phyloP scores from a whole-genome alignment of 805 yeast species.

The Saccharomycopsis sp. region DNA sequence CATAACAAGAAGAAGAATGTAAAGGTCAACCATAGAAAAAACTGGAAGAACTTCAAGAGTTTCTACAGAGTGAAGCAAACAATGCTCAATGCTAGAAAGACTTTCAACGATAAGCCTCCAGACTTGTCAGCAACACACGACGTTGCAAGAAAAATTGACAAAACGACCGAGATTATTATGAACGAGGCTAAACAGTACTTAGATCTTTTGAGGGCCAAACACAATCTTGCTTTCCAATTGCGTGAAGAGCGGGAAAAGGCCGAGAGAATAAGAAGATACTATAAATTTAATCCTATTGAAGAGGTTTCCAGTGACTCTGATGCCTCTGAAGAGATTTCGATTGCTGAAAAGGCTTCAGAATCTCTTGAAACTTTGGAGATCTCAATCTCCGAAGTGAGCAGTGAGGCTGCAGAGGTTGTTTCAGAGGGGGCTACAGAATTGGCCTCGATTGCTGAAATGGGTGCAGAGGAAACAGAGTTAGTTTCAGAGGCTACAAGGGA shows the following conservation, averaged over 20 bases:
- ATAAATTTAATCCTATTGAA: conserved; percentile 8
- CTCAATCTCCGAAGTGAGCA: no score
- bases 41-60: conserved; percentile 18
- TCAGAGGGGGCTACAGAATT: no score
- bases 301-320: no score
- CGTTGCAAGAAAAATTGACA: conserved; percentile 24
- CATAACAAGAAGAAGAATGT: conserved; percentile 2
- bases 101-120: conserved; percentile 7
- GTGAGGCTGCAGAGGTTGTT: no score
- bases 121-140: conserved; percentile 9
- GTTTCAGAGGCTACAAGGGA: neutral
- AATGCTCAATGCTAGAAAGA: conserved; percentile 8
- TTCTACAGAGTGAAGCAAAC: conserved; percentile 31
- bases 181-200: conserved; percentile 59
- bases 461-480: neutral
- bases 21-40: conserved; percentile 12
- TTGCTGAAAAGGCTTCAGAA: neutral
- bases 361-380: no score
- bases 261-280: conserved; percentile 21
- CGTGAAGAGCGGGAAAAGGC: conserved; percentile 41
- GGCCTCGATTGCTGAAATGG: no score
- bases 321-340: neutral
- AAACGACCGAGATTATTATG: conserved; percentile 40
- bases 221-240: conserved; percentile 48
- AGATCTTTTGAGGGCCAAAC: conserved; percentile 49